A percentile compares a stretch with the other conserved stretches of the same genome.
These are phyloP conservation scores for Phyllosticta citrichinensis DNA, from an alignment of 2,329 filamentous ascomycete genomes.

Conservation along the genomic window DNA sequence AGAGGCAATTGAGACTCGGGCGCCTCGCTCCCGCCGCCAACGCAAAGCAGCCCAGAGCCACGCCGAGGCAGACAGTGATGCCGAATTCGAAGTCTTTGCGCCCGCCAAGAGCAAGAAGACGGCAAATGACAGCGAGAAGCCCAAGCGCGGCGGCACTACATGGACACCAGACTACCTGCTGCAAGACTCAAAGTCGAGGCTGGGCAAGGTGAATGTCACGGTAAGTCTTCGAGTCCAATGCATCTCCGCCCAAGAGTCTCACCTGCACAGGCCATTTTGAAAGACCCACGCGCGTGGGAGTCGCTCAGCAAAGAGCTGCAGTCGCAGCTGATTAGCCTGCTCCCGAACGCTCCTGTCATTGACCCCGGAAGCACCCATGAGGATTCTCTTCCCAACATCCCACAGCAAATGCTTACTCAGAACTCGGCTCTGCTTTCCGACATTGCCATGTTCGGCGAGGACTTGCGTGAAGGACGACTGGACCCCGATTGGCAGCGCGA, in stretches of 20 bases:
- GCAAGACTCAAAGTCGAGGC: slow-evolving; percentile 20
- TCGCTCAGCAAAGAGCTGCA: slow-evolving; percentile 6
- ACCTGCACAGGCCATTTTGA: slow-evolving; percentile 5
- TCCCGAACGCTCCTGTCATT: neutral
- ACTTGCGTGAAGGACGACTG: slow-evolving; percentile 46
- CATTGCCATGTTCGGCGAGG: slow-evolving; percentile 45
- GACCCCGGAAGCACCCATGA: neutral
- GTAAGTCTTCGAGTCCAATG: slow-evolving; percentile 9
- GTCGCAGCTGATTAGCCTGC: neutral
- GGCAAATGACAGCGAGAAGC: neutral
- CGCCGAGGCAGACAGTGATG: slow-evolving; percentile 7
- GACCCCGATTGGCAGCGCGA: slow-evolving; percentile 47
- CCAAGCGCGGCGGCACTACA: neutral
- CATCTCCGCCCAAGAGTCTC: neutral
- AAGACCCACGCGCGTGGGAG: slow-evolving; percentile 10
- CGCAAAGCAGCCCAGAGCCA: neutral
- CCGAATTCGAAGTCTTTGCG: slow-evolving; percentile 11
- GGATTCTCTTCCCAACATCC: neutral
- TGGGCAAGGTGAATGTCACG: slow-evolving; percentile 24
- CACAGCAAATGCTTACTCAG: slow-evolving; percentile 16
- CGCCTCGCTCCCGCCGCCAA: neutral
- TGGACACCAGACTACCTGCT: slow-evolving; percentile 24
- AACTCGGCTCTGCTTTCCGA: slow-evolving; percentile 42
- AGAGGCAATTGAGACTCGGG: neutral
- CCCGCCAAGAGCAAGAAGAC: neutral